Evolutionary conservation across 805 yeast genomes (phyloP).

Genomic region (Saccharomycopsis malanga): DNA sequence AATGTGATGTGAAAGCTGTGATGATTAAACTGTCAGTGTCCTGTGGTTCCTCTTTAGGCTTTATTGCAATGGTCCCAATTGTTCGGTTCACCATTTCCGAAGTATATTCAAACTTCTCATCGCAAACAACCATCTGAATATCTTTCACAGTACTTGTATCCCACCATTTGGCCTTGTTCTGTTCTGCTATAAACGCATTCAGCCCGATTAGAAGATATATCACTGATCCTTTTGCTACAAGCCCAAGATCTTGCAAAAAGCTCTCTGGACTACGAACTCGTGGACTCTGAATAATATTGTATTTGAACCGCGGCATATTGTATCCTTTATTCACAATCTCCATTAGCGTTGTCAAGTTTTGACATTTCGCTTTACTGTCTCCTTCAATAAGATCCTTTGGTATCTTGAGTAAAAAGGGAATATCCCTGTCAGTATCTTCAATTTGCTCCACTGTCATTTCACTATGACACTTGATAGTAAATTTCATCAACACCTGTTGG

Average conservation of each 20-base stretch:
- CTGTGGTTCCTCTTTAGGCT: conserved; percentile 23
- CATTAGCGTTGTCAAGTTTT: neutral
- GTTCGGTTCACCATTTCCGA: conserved; percentile 23
- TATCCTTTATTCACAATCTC: conserved; percentile 44
- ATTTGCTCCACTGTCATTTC: no score
- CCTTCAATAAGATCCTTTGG: no score
- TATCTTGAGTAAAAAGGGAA: no score
- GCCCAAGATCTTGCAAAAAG: conserved; percentile 26
- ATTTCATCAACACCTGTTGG: no score
- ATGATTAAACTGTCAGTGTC: conserved; percentile 32
- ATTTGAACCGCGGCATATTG: conserved; percentile 39
- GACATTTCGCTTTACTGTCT: no score
- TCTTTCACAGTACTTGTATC: neutral
- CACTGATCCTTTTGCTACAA: conserved; percentile 19
- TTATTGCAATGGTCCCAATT: conserved; percentile 33
- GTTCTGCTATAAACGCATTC: neutral
- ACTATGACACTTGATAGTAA: no score
- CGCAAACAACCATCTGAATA: conserved; percentile 1
- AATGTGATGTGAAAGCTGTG: conserved; percentile 47
- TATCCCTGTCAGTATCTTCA: no score
- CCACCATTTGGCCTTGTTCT: conserved; percentile 1
- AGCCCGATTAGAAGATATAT: conserved; percentile 1
- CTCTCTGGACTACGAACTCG: conserved; percentile 32
- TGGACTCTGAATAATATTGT: conserved; percentile 34
- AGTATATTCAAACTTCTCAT: conserved; percentile 23